Evolutionary conservation across 2,329 filamentous ascomycete genomes (phyloP), one percentile per base, ranked within the genome.

Genomic region (Alternaria postmessia): DNA sequence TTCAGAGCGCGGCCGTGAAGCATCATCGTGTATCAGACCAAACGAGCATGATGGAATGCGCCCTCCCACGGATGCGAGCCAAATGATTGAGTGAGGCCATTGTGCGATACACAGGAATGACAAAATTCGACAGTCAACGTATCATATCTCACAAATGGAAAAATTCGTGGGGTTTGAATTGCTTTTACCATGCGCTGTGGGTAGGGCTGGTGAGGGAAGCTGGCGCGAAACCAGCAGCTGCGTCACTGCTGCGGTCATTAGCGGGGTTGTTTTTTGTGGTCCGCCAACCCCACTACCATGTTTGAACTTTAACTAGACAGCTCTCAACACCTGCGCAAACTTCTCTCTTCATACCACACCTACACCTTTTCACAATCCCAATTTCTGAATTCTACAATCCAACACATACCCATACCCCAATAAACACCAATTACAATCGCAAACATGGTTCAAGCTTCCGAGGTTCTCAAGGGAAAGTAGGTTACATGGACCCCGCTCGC

Each of bases 401-500:
- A 41, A 20, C 36, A 3, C 5, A 42, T 38, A 39, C 39, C 11
- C 47, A 46, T 44, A 14, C 22, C 4, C 51, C 43, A 42, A 28
- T 26, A 53, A 18, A 51, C 12, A 44, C 26, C 44, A 16, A 54
- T 6, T 43, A 51, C 55, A 41, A 30, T 42, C 44, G 54, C 32
- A 61, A 70, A 30, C 62, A 73, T 73, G 69, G 65, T 69, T 55
- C 66, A 67, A 60, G 71, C 71, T 39, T 61, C 64, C 49, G 69
- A 72, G 57, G 72, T 76, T 77, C 85, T 90, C 64, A 83, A 78
- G 76, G 84, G 88, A 80, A 90, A 90, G 83, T 69, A 82, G 68
- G 88, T 88, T 69, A 57, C 32, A 47, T 42, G 49, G 16, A 51
- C 51, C 38, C 48, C 48, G 54, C 59, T 43, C 34, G 47, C 20